Percentiles rank a stretch among this genome's conserved stretches.
These are phyloP conservation scores for Crucibulum laeve DNA, from an alignment of 768 basidiomycete species.

Conservation along the genomic window DNA sequence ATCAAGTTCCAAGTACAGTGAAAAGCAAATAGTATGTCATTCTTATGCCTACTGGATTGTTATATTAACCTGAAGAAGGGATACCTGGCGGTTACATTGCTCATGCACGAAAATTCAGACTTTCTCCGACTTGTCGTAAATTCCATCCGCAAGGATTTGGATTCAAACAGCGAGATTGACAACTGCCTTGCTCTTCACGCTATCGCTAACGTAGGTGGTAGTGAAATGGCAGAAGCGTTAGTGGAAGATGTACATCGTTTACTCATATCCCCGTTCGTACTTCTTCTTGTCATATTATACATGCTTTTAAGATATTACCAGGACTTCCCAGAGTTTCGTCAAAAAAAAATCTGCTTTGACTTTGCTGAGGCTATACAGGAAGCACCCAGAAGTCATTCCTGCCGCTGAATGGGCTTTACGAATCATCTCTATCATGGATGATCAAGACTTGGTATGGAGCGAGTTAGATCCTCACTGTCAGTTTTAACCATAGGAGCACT, in stretches of 20 bases:
- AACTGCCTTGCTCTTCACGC: slow-evolving; percentile 97
- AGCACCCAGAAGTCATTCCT: slow-evolving; percentile 92
- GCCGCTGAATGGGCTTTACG: slow-evolving; percentile 94
- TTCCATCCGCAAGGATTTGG: slow-evolving; percentile 95
- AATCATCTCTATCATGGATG: slow-evolving; percentile 95
- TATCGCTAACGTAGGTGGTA: slow-evolving; percentile 96
- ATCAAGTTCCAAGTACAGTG: slow-evolving; percentile 91
- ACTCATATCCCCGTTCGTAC: slow-evolving; percentile 84
- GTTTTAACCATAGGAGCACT: not conserved
- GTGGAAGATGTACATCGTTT: slow-evolving; percentile 91
- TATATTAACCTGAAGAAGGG: slow-evolving; percentile 50
- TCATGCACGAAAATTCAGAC: slow-evolving; percentile 99
- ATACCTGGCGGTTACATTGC: slow-evolving; percentile 91
- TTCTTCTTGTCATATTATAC: not conserved
- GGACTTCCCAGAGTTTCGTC: slow-evolving; percentile 92
- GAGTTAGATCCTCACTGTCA: not conserved
- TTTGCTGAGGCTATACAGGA: slow-evolving; percentile 87
- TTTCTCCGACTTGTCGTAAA: slow-evolving; percentile 96
- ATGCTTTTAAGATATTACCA: slow-evolving; percentile 25
- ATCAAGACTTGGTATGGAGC: slow-evolving; percentile 67
- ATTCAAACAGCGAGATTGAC: slow-evolving; percentile 89
- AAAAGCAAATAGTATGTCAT: slow-evolving; percentile 91
- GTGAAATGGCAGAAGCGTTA: slow-evolving; percentile 97
- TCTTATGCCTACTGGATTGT: slow-evolving; percentile 5
- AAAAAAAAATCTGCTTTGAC: slow-evolving; percentile 99